Conservation (phyloP, 2,329 filamentous ascomycete genomes). For the Colletotrichum liriopes region DNA sequence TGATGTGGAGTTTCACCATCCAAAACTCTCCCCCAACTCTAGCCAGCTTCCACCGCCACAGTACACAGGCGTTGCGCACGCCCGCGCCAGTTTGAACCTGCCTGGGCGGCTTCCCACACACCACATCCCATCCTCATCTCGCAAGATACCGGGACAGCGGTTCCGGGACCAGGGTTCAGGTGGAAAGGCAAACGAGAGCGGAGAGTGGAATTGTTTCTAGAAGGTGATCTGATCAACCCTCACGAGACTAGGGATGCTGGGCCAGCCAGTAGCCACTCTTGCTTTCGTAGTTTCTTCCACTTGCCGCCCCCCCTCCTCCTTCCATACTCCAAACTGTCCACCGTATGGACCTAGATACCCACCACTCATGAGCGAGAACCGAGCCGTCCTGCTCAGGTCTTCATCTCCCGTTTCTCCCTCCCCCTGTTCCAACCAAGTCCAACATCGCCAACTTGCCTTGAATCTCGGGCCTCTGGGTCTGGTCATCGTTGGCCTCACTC, state of each 20-base stretch:
- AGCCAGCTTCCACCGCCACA: background rate
- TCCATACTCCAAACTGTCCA: conserved; percentile 8
- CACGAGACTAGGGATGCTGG: conserved; percentile 23
- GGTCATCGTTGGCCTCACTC: conserved; percentile 38
- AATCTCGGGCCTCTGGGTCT: conserved; percentile 21
- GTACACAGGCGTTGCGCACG: background rate
- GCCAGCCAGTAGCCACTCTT: conserved; percentile 16
- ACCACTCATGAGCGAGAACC: conserved; percentile 26
- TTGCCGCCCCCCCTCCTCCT: conserved; percentile 17
- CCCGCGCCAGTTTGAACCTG: background rate
- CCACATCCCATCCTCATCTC: conserved; percentile 5
- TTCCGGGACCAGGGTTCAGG: conserved; percentile 14
- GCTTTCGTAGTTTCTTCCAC: background rate
- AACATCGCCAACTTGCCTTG: conserved; percentile 33
- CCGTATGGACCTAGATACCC: conserved; percentile 15
- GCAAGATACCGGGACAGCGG: conserved; percentile 5
- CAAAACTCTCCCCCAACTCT: conserved; percentile 38
- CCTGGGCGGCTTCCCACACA: background rate
- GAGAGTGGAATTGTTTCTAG: conserved; percentile 35
- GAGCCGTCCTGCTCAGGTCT: conserved; percentile 1
- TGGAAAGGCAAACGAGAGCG: background rate
- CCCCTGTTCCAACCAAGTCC: conserved; percentile 31
- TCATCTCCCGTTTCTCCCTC: background rate
- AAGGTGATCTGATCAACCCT: conserved; percentile 30
- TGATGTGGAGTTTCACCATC: conserved; percentile 37